Percentiles rank a stretch among this genome's conserved stretches.
phyloP scores from a whole-genome alignment of 1,284 basidiomycete species.

The Cerrena zonata region DNA sequence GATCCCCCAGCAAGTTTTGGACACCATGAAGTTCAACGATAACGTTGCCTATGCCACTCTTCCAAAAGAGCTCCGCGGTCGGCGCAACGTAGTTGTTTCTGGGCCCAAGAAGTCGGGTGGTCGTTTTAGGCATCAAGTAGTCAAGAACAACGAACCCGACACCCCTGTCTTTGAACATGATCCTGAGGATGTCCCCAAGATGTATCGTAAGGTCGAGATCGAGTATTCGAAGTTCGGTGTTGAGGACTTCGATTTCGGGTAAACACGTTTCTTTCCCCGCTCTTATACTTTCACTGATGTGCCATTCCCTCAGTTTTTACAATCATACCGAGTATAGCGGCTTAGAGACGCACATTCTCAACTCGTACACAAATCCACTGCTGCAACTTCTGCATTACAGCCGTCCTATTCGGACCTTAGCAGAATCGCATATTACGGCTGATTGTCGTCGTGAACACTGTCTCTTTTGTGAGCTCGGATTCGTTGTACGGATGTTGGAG shows the following conservation, averaged over 20 bases:
- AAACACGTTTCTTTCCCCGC: slow-evolving; percentile 17
- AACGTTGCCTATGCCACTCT: slow-evolving; percentile 83
- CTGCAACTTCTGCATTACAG: slow-evolving; percentile 88
- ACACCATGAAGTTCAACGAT: slow-evolving; percentile 80
- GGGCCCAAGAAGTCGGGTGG: slow-evolving; percentile 45
- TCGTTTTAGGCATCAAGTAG: slow-evolving; percentile 76
- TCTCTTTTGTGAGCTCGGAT: slow-evolving; percentile 91
- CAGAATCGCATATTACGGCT: slow-evolving; percentile 86
- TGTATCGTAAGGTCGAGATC: slow-evolving; percentile 91
- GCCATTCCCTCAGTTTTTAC: slow-evolving; percentile 64
- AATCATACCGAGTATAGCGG: slow-evolving; percentile 88
- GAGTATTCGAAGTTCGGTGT: slow-evolving; percentile 99
- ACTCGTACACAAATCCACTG: slow-evolving; percentile 94
- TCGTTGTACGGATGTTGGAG: slow-evolving; percentile 91
- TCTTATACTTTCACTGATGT: slow-evolving; percentile 1
- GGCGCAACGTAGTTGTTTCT: slow-evolving; percentile 68
- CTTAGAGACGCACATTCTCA: slow-evolving; percentile 93
- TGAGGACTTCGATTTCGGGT: slow-evolving; percentile 98
- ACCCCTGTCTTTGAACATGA: slow-evolving; percentile 42
- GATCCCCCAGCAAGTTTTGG: slow-evolving; percentile 75
- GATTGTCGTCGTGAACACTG: slow-evolving; percentile 88
- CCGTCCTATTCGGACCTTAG: slow-evolving; percentile 71
- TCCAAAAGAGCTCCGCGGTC: slow-evolving; percentile 78
- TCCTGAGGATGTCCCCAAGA: slow-evolving; percentile 67
- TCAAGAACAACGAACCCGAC: slow-evolving; percentile 51